A percentile compares a stretch with the other conserved stretches of the same genome.
Conservation (phyloP, 1,284 basidiomycete species). For the Ustilago vetiveriae region DNA sequence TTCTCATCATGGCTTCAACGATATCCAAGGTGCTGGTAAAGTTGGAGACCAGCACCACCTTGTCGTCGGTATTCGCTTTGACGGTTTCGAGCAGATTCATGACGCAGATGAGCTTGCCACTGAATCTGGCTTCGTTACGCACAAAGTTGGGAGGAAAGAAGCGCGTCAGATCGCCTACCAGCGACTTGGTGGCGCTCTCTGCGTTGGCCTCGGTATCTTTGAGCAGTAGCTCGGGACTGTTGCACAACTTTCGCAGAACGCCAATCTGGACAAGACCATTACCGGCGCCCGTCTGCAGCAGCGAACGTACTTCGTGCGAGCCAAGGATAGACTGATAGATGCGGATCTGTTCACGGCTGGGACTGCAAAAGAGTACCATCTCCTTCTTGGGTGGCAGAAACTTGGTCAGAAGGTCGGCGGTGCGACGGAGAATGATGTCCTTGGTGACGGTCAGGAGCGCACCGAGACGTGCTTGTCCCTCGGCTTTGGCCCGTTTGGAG, state of each 20-base stretch:
- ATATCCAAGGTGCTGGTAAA: constrained; percentile 83
- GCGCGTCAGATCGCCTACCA: constrained; percentile 33
- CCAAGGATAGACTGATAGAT: constrained; percentile 78
- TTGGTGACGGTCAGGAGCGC: constrained; percentile 78
- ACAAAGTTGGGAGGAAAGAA: constrained; percentile 48
- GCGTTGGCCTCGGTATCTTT: constrained; percentile 72
- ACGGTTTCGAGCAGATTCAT: constrained; percentile 78
- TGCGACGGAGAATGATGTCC: constrained; percentile 89
- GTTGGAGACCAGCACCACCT: constrained; percentile 66
- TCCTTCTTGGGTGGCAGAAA: constrained; percentile 89
- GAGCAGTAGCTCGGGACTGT: constrained; percentile 85
- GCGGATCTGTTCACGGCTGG: constrained; percentile 74
- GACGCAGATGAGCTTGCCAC: constrained; percentile 76
- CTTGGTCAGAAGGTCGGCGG: constrained; percentile 75
- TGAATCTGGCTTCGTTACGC: constrained; percentile 38
- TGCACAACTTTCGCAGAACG: constrained; percentile 82
- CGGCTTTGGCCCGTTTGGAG: constrained; percentile 76
- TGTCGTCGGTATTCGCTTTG: constrained; percentile 77
- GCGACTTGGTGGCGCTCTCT: constrained; percentile 30
- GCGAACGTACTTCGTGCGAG: constrained; percentile 47
- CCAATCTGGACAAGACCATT: constrained; percentile 62
- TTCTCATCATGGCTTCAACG: constrained; percentile 84
- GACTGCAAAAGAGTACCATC: constrained; percentile 63
- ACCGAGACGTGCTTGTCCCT: constrained; percentile 73
- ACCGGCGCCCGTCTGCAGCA: constrained; percentile 37